Conservation (phyloP, 306 rosid species). For the Quercus robur region DNA sequence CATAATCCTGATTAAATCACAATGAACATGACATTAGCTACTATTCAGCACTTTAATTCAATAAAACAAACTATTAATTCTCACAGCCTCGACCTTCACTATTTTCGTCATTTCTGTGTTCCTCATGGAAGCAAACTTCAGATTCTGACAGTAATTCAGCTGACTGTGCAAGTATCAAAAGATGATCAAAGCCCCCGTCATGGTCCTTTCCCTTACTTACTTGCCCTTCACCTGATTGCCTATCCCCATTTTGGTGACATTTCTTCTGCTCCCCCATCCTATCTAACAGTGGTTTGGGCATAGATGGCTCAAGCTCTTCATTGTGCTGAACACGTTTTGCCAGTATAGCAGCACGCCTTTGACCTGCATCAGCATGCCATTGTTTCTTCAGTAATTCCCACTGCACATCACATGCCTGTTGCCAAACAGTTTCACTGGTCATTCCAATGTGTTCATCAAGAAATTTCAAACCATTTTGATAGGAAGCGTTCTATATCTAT, state of each 20-base stretch:
- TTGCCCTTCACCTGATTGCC: conserved; percentile 4
- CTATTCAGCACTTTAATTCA: background rate
- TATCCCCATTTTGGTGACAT: background rate
- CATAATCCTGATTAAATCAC: conserved; percentile 4
- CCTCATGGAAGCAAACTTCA: conserved; percentile 3
- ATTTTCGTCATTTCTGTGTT: background rate
- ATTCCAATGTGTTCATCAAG: conserved; percentile 9
- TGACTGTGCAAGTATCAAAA: conserved; percentile 33
- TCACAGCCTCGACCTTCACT: conserved; percentile 11
- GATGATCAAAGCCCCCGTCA: conserved; percentile 18
- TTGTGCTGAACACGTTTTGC: background rate
- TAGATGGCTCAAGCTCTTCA: conserved; percentile 1
- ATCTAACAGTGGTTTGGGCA: too few relatives aligned
- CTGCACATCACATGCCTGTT: conserved; percentile 13
- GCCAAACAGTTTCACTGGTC: conserved; percentile 24
- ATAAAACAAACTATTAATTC: background rate
- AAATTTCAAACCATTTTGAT: background rate
- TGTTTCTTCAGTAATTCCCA: conserved; percentile 3
- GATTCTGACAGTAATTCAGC: conserved; percentile 26
- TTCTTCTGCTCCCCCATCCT: background rate
- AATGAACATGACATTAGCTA: conserved; percentile 14
- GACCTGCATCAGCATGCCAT: background rate
- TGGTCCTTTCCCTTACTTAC: background rate
- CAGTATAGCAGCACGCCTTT: background rate
- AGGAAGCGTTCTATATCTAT: background rate